phyloP scores from a whole-genome alignment of 257 asterid genomes.

The Haberlea rhodopensis region DNA sequence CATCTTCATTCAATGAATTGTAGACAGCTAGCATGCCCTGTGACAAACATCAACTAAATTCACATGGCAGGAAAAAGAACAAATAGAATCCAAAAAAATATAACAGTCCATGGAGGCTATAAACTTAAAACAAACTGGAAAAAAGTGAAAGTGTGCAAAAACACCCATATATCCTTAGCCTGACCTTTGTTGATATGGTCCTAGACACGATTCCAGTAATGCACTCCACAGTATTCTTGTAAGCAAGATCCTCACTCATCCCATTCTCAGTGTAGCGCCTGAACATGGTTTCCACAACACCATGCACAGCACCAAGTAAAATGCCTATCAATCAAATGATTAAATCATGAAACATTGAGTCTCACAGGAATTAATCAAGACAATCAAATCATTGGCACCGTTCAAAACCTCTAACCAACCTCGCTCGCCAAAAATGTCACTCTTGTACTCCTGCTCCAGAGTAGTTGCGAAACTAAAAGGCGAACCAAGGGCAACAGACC shows the following conservation, averaged over 20 bases:
- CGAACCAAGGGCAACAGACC: constrained; percentile 97
- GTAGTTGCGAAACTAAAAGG: constrained; percentile 95
- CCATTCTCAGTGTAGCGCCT: constrained; percentile 94
- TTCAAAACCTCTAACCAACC: constrained; percentile 42
- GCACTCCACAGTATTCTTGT: constrained; percentile 90
- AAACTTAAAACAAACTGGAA: constrained; percentile 6
- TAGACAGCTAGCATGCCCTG: constrained; percentile 96
- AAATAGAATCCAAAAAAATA: constrained; percentile 4
- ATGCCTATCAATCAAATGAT: constrained; percentile 49
- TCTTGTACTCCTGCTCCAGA: constrained; percentile 85
- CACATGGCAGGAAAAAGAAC: constrained; percentile 7
- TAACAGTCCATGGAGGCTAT: background rate
- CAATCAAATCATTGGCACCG: background rate
- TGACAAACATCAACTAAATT: constrained; percentile 15
- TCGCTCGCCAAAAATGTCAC: constrained; percentile 96
- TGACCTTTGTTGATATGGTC: constrained; percentile 88
- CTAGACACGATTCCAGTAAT: constrained; percentile 78
- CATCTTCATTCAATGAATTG: constrained; percentile 69
- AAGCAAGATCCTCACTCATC: constrained; percentile 87
- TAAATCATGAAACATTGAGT: constrained; percentile 19
- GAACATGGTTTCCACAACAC: constrained; percentile 85
- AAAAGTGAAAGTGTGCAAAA: background rate
- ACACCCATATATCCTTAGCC: background rate
- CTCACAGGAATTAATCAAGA: background rate
- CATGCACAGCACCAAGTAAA: constrained; percentile 97